Evolutionary conservation across 257 asterid species (phyloP), one percentile per base, ranked within the genome.

Genomic region (Paraleonurus japonicus): DNA sequence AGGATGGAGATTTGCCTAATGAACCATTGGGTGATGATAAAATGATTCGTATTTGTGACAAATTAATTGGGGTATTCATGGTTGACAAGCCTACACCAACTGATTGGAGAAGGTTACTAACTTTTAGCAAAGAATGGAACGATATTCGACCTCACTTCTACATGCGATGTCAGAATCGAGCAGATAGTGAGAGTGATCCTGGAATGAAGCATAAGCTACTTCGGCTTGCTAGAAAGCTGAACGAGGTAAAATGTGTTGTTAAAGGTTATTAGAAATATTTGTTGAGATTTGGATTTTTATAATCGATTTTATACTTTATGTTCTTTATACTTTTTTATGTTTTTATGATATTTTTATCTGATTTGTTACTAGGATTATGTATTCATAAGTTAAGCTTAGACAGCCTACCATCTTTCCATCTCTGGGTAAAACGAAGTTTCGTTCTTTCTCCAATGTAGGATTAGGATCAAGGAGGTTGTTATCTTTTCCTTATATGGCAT

Each of bases 91-190:
- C 99, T 30, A 81, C 87, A 8, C 88, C 99, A 48, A 77, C 86
- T 68, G 98, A 92, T 73, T 95, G 99, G 99, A 83, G 96, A 83
- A 87, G 84, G 78, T 79, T 92, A 51, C 73, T 95, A 76, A 85
- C 85, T 58, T 92, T 88, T 74, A 95, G 98, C 89, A 86, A 83
- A 77, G 90, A 88, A 81, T 95, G 98, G 99, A 64, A 81, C 39
- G 75, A 50, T 77, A 84, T 95, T 74, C 82, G 94, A 10, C 97
- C 99, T 48, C 89, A 92, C 71, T 95, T 95, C 81, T 87, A 81
- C 20, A 82, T 81, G 69, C 83, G 92, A 35, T 88, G 98, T 78
- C 89, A 89, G 82, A 86, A 84, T 11, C 79, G 80, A 81, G 93
- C 93, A 33, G 93, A 92, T 41, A 82, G 69, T 7, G 96, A 88